Evolutionary conservation across 768 basidiomycete species (phyloP).

Genomic region (Pulveroboletus sp.): DNA sequence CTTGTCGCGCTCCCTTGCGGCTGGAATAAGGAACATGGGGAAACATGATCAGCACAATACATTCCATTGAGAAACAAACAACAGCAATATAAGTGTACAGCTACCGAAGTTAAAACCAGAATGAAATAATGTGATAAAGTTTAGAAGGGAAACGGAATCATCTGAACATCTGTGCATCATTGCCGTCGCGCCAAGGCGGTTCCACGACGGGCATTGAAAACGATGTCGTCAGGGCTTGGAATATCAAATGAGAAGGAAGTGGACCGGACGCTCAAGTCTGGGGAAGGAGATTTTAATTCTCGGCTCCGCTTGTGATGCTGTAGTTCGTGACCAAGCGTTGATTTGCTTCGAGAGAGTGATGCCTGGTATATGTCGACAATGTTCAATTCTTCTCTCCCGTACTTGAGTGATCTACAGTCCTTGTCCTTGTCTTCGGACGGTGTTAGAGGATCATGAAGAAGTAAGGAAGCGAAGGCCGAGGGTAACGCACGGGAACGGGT

Average conservation of each 20-base stretch:
- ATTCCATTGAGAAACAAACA: slow-evolving; percentile 31
- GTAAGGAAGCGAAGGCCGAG: slow-evolving; percentile 73
- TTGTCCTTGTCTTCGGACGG: slow-evolving; percentile 37
- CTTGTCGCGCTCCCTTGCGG: slow-evolving; percentile 79
- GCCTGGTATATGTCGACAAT: slow-evolving; percentile 29
- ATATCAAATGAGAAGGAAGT: slow-evolving; percentile 66
- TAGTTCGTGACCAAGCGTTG: slow-evolving; percentile 20
- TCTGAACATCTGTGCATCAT: slow-evolving; percentile 11
- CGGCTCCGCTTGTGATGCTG: slow-evolving; percentile 10
- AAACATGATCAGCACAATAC: slow-evolving; percentile 41
- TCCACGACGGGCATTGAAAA: slow-evolving; percentile 76
- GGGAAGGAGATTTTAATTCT: slow-evolving; percentile 24
- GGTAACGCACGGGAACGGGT: slow-evolving; percentile 67
- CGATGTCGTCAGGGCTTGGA: slow-evolving; percentile 90
- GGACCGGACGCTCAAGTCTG: slow-evolving; percentile 33
- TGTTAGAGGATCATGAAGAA: slow-evolving; percentile 52
- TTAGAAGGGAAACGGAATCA: slow-evolving; percentile 1
- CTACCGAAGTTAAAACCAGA: slow-evolving; percentile 19
- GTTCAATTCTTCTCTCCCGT: slow-evolving; percentile 32
- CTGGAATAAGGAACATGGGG: slow-evolving; percentile 42
- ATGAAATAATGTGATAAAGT: slow-evolving; percentile 15
- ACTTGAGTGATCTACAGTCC: slow-evolving; percentile 26
- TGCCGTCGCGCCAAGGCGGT: slow-evolving; percentile 53
- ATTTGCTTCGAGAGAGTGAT: slow-evolving; percentile 28
- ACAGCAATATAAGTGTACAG: slow-evolving; percentile 28